Percentiles rank a stretch among this genome's conserved stretches.
Conservation (phyloP, 805 yeast species). For the Scheffersomyces spartinae region DNA sequence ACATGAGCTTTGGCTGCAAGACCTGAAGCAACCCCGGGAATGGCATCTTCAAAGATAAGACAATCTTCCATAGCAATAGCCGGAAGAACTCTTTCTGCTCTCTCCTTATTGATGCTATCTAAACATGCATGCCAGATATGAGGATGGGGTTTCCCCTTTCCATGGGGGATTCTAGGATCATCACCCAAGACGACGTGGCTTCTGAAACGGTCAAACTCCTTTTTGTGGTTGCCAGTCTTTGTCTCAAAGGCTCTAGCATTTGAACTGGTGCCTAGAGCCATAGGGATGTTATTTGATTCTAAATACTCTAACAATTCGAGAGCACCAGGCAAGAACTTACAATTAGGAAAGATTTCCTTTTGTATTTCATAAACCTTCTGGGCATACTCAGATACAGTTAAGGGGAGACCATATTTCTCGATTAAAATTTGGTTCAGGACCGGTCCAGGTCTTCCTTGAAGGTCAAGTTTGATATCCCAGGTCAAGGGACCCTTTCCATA, state of each 20-base stretch:
- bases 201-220: slow-evolving; percentile 54
- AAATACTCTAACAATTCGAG: slow-evolving; percentile 49
- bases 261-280: slow-evolving; percentile 89
- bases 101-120: slow-evolving; percentile 48
- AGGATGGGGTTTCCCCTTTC: slow-evolving; percentile 89
- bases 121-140: slow-evolving; percentile 86
- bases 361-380: slow-evolving; percentile 43
- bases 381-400: slow-evolving; percentile 53
- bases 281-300: slow-evolving; percentile 46
- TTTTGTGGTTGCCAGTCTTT: slow-evolving; percentile 60
- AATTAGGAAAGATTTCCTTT: slow-evolving; percentile 47
- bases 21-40: slow-evolving; percentile 85
- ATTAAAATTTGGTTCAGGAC: slow-evolving; percentile 57
- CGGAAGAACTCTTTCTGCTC: slow-evolving; percentile 26
- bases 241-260: slow-evolving; percentile 43
- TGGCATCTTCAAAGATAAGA: slow-evolving; percentile 88
- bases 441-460: slow-evolving; percentile 89
- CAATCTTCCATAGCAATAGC: slow-evolving; percentile 66
- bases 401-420: slow-evolving; percentile 54
- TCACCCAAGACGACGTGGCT: slow-evolving; percentile 77
- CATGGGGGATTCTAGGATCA: slow-evolving; percentile 68
- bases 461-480: slow-evolving; percentile 79
- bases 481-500: slow-evolving; percentile 73
- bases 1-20: slow-evolving; percentile 73
- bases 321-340: slow-evolving; percentile 78